Evolutionary conservation across 169 alveolate genomes (phyloP).

Genomic region (Plasmodium adleri): DNA sequence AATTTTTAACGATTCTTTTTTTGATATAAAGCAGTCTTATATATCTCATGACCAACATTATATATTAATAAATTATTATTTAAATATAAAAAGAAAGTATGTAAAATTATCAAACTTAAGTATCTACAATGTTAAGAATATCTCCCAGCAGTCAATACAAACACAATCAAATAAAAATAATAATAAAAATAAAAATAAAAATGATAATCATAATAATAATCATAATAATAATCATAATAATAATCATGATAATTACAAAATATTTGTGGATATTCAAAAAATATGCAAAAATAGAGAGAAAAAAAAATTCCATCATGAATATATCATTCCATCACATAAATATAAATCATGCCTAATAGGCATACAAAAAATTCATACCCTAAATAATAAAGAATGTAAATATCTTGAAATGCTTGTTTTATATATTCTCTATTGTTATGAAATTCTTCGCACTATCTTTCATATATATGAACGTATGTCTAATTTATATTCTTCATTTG

Average conservation of each 20-base stretch:
- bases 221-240: too few relatives aligned
- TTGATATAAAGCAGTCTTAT: constrained; percentile 57
- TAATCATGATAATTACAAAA: too few relatives aligned
- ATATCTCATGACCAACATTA: constrained; percentile 50
- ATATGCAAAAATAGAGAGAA: constrained; percentile 21
- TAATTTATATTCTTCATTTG: constrained; percentile 12
- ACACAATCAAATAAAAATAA: neutral
- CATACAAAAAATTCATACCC: constrained; percentile 18
- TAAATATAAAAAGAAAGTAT: constrained; percentile 30
- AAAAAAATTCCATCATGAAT: neutral
- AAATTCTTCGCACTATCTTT: constrained; percentile 24
- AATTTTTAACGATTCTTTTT: constrained; percentile 36
- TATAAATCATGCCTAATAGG: constrained; percentile 29
- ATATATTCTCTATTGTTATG: constrained; percentile 19
- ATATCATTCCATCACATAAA: constrained; percentile 9
- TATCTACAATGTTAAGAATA: neutral
- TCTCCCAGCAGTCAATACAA: neutral
- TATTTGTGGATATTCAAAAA: neutral
- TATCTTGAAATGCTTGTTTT: constrained; percentile 17
- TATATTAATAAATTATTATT: constrained; percentile 39
- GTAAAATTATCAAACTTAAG: constrained; percentile 40
- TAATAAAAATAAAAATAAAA: neutral
- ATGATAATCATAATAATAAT: neutral
- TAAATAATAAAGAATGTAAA: constrained; percentile 34
- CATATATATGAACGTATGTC: constrained; percentile 46